Evolutionary conservation across 179 eudicot species (phyloP), one percentile per base, ranked within the genome.

Genomic region (Silene noctiflora): DNA sequence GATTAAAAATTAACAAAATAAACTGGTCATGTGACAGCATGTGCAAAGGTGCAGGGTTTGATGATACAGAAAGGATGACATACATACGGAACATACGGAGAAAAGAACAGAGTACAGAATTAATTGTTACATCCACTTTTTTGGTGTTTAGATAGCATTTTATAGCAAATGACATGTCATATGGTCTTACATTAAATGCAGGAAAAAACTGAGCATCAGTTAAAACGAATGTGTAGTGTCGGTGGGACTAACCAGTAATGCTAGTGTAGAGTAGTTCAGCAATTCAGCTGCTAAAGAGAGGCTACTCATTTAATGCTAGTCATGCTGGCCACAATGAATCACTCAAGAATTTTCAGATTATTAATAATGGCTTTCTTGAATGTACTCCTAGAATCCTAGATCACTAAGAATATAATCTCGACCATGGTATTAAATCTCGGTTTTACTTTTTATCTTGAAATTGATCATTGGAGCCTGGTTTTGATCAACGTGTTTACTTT

Each of bases 171-270:
- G 71, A 77, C 60, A 71, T 75, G 62, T 3, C 62, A 25, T 67
- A 27, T 29, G 12, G 39, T 22, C 19, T 22, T 39, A 68, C 56
- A 68, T 39, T 71, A 69, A 81, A 77, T 73, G 71, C 55, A 76
- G 33, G 29, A 21, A 71, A 62, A 59, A 65, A 46, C 67, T n/a
- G 58, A 75, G 11, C 6, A 69, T 66, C n/a, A 55, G 48, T 64
- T 46, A 39, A 75, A 76, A 63, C 76, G 56, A 79, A 72, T 55
- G 73, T 39, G 80, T 46, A 73, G 83, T 76, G 90, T 89, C 87
- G 92, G 94, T 87, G 83, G 79, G 79, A 77, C 73, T 65, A 75
- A 81, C 60, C 73, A 55, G 65, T 75, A 56, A 68, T 72, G 68
- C 20, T 75, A 60, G 35, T 9, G 53, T 35, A 2, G 3, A 31